phyloP scores from a whole-genome alignment of 345 rosid species.

The Durio zibethinus region DNA sequence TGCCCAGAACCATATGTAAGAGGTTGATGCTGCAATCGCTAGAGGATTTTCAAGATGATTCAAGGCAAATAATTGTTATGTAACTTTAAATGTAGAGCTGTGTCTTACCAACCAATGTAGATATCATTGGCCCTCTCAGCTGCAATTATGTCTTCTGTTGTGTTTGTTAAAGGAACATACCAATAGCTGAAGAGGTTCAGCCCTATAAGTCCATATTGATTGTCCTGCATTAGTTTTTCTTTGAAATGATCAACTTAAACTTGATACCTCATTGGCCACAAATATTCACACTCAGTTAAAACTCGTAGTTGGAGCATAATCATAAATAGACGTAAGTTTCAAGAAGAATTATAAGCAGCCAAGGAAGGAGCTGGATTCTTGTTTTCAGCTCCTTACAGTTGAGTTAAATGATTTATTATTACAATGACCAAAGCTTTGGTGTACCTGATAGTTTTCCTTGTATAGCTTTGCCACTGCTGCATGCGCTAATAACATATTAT shows the following conservation, averaged over 20 bases:
- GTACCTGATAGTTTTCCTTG: constrained; percentile 56
- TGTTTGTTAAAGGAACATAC: constrained; percentile 39
- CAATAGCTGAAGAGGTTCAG: constrained; percentile 31
- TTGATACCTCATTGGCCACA: neutral
- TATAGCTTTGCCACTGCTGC: constrained; percentile 57
- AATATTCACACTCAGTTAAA: too few species aligned
- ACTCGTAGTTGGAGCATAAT: too few species aligned
- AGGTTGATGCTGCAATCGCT: neutral
- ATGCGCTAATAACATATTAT: constrained; percentile 64
- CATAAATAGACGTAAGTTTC: too few species aligned
- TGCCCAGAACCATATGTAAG: neutral
- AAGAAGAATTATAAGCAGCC: neutral
- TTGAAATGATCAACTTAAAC: neutral
- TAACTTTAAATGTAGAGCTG: neutral
- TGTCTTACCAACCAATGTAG: constrained; percentile 42
- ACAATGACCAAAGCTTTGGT: neutral
- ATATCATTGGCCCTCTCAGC: constrained; percentile 40
- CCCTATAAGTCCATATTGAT: constrained; percentile 50
- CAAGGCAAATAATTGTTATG: too few species aligned
- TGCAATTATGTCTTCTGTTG: constrained; percentile 41
- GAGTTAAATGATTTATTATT: neutral
- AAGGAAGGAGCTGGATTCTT: neutral
- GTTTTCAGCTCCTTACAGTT: neutral
- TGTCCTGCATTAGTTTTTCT: constrained; percentile 34
- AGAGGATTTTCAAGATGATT: neutral